Base-by-base conservation (phyloP, 116 monocot species). In the Papilionanthe hybrid region DNA sequence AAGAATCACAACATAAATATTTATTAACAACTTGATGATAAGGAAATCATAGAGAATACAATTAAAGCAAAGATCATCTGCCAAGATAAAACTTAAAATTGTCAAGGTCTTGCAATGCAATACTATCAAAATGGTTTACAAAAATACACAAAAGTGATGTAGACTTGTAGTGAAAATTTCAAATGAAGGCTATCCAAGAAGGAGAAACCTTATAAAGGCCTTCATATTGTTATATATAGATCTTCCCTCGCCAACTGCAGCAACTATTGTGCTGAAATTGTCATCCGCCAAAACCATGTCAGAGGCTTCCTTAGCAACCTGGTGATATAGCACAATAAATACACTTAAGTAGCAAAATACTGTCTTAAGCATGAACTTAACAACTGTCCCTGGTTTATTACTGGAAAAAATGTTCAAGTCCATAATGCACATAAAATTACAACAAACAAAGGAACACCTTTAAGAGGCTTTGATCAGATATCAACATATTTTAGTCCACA, bases 141-240 rank as follows among this genome's bases (percentile, higher is more conserved):
- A 41, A 2, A 11, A 17, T 13, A 53, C 13, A 17, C 53, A 53
- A 15, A 53, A 11, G 41, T 37, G 41, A 28, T 30, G 13, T 6
- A 71, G 29, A 71, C 71, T 41, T 71, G 5, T 71, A 5, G 71
- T 32, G 18, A 53, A 13, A 53, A 53, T 4, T 53, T 53, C 53
- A 53, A 53, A 53, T 32, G 41, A 17, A 71, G 41, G 37, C 41
- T 29, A 44, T 73, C n/a, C 11, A 73, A 44, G 43, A 73, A n/a
- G 23, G 8, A 11, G 41, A 50, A 82, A 91, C 93, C 93, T 89
- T 75, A 93, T 91, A 75, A 93, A 93, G 18, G 93, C 93, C 84
- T 93, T 93, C 93, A 93, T 93, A 76, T 93, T 93, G 86, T 91
- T 93, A 81, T 93, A 93, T 10, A 94, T 94, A 13, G 94, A 91